phyloP scores from a whole-genome alignment of 1,139 yeast species.

The Sugiyamaella xylanicola region DNA sequence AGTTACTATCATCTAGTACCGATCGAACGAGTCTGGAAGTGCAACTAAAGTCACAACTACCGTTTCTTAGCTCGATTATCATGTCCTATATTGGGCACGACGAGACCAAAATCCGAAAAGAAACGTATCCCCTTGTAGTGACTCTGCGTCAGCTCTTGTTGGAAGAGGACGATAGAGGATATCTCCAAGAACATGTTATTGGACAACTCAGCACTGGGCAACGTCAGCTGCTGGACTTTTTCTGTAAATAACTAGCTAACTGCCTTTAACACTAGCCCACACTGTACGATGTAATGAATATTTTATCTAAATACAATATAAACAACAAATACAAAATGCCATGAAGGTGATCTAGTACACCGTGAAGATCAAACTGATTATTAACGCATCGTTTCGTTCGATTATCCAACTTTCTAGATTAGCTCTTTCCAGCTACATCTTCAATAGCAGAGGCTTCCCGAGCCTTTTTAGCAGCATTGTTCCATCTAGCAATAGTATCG shows the following conservation, averaged over 20 bases:
- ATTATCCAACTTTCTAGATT: neutral
- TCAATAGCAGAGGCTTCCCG: conserved; percentile 38
- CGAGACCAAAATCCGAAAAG: conserved; percentile 37
- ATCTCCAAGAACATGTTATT: conserved; percentile 25
- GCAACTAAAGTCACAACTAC: conserved; percentile 20
- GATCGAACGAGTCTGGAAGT: conserved; percentile 1
- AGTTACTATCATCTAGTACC: conserved; percentile 15
- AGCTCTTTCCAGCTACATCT: conserved; percentile 30
- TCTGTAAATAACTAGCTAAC: neutral
- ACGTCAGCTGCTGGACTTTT: conserved; percentile 33
- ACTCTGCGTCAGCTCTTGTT: conserved; percentile 23
- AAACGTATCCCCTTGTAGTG: conserved; percentile 37
- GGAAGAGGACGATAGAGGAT: conserved; percentile 18
- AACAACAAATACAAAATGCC: neutral
- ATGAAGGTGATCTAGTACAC: neutral
- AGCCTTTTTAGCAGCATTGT: conserved; percentile 45
- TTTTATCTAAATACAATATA: conserved; percentile 10
- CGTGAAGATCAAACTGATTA: neutral
- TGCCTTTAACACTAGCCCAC: neutral
- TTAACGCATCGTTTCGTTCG: neutral
- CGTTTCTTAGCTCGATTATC: conserved; percentile 24
- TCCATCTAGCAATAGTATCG: conserved; percentile 44
- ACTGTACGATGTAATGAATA: conserved; percentile 12
- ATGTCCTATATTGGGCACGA: conserved; percentile 29
- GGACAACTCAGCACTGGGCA: conserved; percentile 37